Base-by-base conservation (phyloP, 805 yeast genomes). In the Teunomyces atbi region DNA sequence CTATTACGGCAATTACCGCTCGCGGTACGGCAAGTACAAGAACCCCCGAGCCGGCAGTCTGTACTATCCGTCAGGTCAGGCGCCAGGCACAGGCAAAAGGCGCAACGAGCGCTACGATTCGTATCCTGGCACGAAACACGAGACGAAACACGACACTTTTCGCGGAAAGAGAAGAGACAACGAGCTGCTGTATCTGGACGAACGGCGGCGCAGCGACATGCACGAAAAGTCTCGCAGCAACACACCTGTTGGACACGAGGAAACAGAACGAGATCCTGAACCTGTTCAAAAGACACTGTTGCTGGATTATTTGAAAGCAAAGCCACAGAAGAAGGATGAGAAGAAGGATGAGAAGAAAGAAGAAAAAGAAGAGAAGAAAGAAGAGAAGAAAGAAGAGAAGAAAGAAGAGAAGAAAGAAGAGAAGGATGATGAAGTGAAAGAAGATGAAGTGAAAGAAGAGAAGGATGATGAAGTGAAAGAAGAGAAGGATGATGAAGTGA, bases 31-130 rank as follows among this genome's bases (percentile, higher is more conserved):
- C 46, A 52, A 50, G 49, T 52, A 52, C 44, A 42, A 38, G 21
- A 39, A 26, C 23, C 35, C 39, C 39, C 32, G 34, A 21, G 29
- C 15, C 21, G 36, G 23, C 19, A 23, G 46, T 20, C 40, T 23
- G 28, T 39, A 23, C 11, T 36, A 30, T 13, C 32, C 20, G 6
- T 12, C 37, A 4, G 37, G 6, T 20, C 41, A 10, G 16, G 13
- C n/a, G 33, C 46, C 18, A 23, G 32, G 10, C 45, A 49, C 38
- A 19, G 20, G 20, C 20, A 57, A 51, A 34, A 39, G 59, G 27
- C 46, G 57, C 2, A 48, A 29, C 10, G 62, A 58, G 28, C 47
- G 62, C 41, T 56, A 58, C 30, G 61, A 59, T 28, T 53, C 56
- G 20, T 60, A 55, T 34, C 39, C 54, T 13, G 50, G 55, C 19